These are phyloP conservation scores for Fusarium humuli DNA, from an alignment of 2,329 filamentous ascomycete species.

Conservation along the genomic window DNA sequence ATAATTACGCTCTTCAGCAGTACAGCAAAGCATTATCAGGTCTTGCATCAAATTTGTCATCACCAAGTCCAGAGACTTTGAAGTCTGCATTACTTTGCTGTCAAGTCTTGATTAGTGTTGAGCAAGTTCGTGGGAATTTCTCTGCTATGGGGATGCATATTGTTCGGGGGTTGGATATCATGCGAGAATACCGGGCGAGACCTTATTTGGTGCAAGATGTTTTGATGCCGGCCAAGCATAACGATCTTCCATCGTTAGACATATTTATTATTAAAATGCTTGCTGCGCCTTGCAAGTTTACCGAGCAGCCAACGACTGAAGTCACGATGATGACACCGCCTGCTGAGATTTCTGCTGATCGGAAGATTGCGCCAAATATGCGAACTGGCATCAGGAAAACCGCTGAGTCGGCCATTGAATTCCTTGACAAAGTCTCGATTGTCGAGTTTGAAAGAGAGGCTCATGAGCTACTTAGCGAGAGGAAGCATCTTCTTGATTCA, in stretches of 20 bases:
- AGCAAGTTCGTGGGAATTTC: constrained; percentile 56
- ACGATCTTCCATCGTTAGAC: constrained; percentile 54
- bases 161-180: constrained; percentile 57
- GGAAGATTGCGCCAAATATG: constrained; percentile 53
- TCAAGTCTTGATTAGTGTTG: constrained; percentile 61
- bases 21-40: constrained; percentile 56
- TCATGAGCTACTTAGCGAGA: constrained; percentile 47
- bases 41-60: constrained; percentile 55
- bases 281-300: constrained; percentile 56
- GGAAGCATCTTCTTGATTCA: constrained; percentile 46
- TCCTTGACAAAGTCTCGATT: constrained; percentile 49
- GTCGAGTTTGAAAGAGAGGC: constrained; percentile 41
- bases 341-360: constrained; percentile 39
- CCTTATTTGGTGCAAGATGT: constrained; percentile 48
- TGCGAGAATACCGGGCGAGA: constrained; percentile 55
- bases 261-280: constrained; percentile 58
- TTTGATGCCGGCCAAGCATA: constrained; percentile 50
- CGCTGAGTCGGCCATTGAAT: constrained; percentile 48
- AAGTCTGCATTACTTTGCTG: constrained; percentile 59
- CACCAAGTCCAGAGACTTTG: constrained; percentile 46
- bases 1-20: constrained; percentile 56
- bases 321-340: constrained; percentile 30
- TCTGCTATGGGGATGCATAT: constrained; percentile 58
- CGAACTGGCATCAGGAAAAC: constrained; percentile 51
- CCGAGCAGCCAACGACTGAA: constrained; percentile 45